Base-by-base conservation (phyloP, 108 stramenopile species). In the Heterococcus sp. region DNA sequence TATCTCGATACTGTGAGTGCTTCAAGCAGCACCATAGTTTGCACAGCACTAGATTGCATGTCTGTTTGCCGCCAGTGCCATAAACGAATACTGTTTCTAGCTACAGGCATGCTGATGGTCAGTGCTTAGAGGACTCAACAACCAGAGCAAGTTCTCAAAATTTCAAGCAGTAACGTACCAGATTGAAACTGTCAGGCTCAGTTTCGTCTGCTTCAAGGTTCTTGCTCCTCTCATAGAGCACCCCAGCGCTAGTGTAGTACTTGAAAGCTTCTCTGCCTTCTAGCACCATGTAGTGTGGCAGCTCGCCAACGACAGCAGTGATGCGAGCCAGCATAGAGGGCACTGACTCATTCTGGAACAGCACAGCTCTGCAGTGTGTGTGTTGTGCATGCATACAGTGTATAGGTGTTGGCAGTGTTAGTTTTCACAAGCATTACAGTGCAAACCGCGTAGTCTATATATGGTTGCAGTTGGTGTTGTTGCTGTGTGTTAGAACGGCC, bases 301-400 rank as follows among this genome's bases (percentile, higher is more conserved):
- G 14, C 14, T 2, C 21, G 66, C 97, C 97, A 66, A 94, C 90
- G 46, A 95, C 94, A 1, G 93, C 93, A 84, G 94, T 92, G 34
- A 97, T 96, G 36, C 95, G 91, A 81, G 95, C 94, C 37, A 97
- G 86, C 97, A 97, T 95, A 2, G 71, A 67, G 71, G 74, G 64
- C 14, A 2, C 91, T 8, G 91, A 92, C 79, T 94, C 94, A 83
- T 94, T 96, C 82, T 95, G 93, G 76, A 96, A 95, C 0, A 93
- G 93, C 3, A 96, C 95, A 80, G 8, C 21, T 21, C 46, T 94
- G 91, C 0, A n/a, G n/a, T n/a, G n/a, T n/a, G n/a, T n/a, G n/a
- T n/a, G n/a, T n/a, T n/a, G n/a, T n/a, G n/a, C n/a, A n/a, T n/a
- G n/a, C n/a, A n/a, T n/a, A n/a, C n/a, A n/a, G n/a, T n/a, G n/a